These are phyloP conservation scores for Candida adriatica DNA, from an alignment of 805 yeast genomes.

Conservation along the genomic window DNA sequence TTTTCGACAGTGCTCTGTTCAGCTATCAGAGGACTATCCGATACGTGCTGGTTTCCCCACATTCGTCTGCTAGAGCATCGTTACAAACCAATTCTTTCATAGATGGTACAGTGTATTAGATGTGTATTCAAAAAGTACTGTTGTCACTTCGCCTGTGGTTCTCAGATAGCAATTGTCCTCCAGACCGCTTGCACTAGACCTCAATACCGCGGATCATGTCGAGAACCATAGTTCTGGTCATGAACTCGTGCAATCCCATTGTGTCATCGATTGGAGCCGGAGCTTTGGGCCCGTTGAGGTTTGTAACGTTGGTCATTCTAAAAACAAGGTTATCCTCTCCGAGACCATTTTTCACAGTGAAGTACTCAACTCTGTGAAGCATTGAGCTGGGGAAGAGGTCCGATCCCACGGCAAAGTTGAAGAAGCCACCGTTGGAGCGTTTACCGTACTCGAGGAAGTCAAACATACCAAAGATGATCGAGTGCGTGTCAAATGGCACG, in stretches of 20 bases:
- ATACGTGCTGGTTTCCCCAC: too few species aligned
- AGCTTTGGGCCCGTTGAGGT: slow-evolving; percentile 4
- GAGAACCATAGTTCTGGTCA: slow-evolving; percentile 22
- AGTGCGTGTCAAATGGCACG: slow-evolving; percentile 10
- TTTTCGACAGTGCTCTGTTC: too few species aligned
- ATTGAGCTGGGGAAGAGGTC: slow-evolving; percentile 10
- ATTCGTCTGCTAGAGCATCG: too few species aligned
- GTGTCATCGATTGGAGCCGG: slow-evolving; percentile 15
- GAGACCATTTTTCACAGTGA: slow-evolving; percentile 7
- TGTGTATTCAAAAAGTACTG: too few species aligned
- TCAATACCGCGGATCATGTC: slow-evolving; percentile 17
- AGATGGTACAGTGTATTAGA: too few species aligned
- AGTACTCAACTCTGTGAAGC: slow-evolving; percentile 20
- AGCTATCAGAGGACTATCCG: too few species aligned
- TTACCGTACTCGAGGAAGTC: slow-evolving; percentile 13
- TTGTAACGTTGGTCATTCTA: slow-evolving; percentile 16
- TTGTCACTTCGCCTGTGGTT: too few species aligned
- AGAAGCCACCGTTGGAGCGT: slow-evolving; percentile 18
- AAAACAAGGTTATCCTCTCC: slow-evolving; percentile 15
- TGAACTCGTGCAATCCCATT: slow-evolving; percentile 20
- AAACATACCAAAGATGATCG: slow-evolving; percentile 20
- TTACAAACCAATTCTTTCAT: too few species aligned
- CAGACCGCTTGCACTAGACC: too few species aligned
- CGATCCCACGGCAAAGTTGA: slow-evolving; percentile 15
- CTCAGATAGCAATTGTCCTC: too few species aligned